Evolutionary conservation across 345 rosid species (phyloP), one percentile per base, ranked within the genome.

Genomic region (Cardamine occulta): DNA sequence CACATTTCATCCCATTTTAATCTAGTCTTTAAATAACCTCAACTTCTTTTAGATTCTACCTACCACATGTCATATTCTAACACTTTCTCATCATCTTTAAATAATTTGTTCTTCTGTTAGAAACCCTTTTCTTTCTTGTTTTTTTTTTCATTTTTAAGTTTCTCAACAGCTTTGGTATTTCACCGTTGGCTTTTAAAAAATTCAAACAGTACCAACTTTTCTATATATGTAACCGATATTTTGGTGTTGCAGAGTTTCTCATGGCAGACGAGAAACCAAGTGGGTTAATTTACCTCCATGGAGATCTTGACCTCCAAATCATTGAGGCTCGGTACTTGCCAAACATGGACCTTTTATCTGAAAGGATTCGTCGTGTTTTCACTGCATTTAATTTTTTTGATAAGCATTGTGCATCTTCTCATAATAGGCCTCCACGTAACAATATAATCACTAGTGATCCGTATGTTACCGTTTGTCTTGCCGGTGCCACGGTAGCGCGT

Each of bases 371-470:
- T 12, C 83, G 84, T 7, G 85, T 71, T 69, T 83, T 91, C 72
- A 17, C 72, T 11, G 80, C 84, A 0, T 84, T 85, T 24, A 80
- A 81, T 32, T 0, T 68, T 10, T 86, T 85, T 40, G 75, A 79
- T 9, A 68, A 73, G 53, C 88, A 86, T 14, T 80, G 62, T 73
- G 6, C 53, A 23, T 8, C 63, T 4, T 14, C 31, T 4, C 62
- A 42, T 48, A 59, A 40, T 34, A 81, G 59, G 24, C 76, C 77
- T 73, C 49, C 67, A 31, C 76, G 29, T 24, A 65, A 35, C 35
- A 85, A 80, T 57, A 88, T 88, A 72, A 87, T 91, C 63, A 91
- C 93, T 40, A 91, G 93, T 78, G 96, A 93, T 32, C 97, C 98
- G 3, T 93, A 93, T 76, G 97, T 91, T 14, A 88, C 89, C 4